Base-by-base conservation (phyloP, 306 rosid genomes). In the Senna tora region DNA sequence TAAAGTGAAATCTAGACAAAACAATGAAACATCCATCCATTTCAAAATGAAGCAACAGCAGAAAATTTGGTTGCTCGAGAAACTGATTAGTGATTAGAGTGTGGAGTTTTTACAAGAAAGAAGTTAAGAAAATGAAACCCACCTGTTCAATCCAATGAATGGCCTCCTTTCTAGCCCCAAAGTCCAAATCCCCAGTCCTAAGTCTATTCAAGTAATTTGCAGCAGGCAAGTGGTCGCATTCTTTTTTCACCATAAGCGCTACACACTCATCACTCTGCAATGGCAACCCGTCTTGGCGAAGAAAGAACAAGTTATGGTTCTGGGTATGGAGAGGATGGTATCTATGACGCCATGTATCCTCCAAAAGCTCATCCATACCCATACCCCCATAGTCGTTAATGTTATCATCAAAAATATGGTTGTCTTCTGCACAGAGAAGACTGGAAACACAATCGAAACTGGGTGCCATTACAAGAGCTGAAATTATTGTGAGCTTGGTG, bases 91-190 rank as follows among this genome's bases (percentile, higher is more conserved):
- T 47, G 38, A 21, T 7, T 58, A 54, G 75, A 57, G 21, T 58
- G 10, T 54, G 41, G 41, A 56, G 4, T 28, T 5, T 46, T 17
- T 19, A 16, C 67, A 25, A 25, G 14, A 61, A 51, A 68, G 22
- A 75, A 59, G 42, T 82, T 51, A 22, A 66, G 57, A 33, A 36
- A 36, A 36, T 30, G 1, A 52, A 70, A 74, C 87, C 66, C 69
- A 94, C 98, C 98, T 86, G 84, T 72, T 28, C 30, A 79, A 91
- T 91, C 99, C 97, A 94, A 77, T 84, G 82, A 73, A 91, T 75
- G 51, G 96, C 92, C 13, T 87, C 87, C 17, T 78, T 81, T 81
- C 99, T 86, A 28, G 87, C 89, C 51, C 71, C 83, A 55, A 81
- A 69, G 67, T 91, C 96, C 87, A 87, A 88, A 74, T 85, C 93